Evolutionary conservation across 2,329 filamentous ascomycete genomes (phyloP).

Genomic region (Pestalotiopsis sp.): DNA sequence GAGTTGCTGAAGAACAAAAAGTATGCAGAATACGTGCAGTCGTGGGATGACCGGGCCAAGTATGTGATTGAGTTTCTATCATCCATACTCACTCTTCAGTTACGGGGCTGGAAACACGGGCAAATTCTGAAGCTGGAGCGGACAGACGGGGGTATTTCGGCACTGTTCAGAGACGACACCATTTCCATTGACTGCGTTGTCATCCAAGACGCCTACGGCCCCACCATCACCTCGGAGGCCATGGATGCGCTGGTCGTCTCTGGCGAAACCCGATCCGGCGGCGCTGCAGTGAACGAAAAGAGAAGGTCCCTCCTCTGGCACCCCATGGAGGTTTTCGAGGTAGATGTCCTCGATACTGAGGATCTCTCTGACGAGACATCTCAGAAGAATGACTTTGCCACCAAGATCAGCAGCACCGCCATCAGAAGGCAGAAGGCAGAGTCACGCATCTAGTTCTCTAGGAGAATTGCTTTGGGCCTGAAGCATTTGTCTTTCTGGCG

Average conservation of each 20-base stretch:
- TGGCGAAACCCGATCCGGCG: constrained; percentile 82
- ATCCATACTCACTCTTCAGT: constrained; percentile 52
- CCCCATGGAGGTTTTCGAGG: constrained; percentile 77
- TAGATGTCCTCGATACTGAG: constrained; percentile 78
- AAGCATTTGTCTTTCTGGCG: not conserved
- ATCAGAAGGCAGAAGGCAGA: constrained; percentile 60
- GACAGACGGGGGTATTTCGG: constrained; percentile 47
- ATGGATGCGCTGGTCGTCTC: constrained; percentile 85
- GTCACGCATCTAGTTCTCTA: constrained; percentile 6
- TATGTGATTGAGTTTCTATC: constrained; percentile 72
- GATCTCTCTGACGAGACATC: constrained; percentile 46
- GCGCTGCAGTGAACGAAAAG: constrained; percentile 82
- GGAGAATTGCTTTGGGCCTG: not conserved
- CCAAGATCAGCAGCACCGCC: constrained; percentile 89
- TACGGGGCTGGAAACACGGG: constrained; percentile 43
- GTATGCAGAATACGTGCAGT: constrained; percentile 75
- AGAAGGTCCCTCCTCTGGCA: constrained; percentile 75
- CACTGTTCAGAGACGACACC: constrained; percentile 56
- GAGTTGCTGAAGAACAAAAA: constrained; percentile 87
- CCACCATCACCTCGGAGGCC: constrained; percentile 78
- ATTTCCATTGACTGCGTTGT: constrained; percentile 77
- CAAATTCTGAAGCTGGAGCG: constrained; percentile 35
- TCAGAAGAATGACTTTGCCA: constrained; percentile 65
- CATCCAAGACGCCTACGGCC: constrained; percentile 86
- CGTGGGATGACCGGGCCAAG: constrained; percentile 73